Percentiles rank a stretch among this genome's conserved stretches.
These are phyloP conservation scores for Paraphaeosphaeria sporulosa DNA, from an alignment of 2,329 filamentous ascomycete genomes.

Conservation along the genomic window DNA sequence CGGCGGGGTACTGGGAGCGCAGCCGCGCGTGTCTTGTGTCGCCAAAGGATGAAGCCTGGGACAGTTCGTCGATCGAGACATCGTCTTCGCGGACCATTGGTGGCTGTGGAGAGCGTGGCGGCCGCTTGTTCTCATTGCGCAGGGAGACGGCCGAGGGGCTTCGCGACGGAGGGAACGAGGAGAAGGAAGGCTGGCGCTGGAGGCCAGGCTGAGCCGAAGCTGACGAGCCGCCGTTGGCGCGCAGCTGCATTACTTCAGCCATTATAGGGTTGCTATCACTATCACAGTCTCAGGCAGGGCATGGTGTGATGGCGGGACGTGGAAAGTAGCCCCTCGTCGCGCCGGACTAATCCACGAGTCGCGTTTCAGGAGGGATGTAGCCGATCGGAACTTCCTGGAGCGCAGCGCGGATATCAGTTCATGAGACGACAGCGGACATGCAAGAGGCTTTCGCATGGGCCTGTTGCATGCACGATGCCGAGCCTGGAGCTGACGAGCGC, in stretches of 20 bases:
- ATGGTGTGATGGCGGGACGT: slow-evolving; percentile 20
- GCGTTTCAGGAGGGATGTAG: slow-evolving; percentile 6
- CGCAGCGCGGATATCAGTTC: not conserved
- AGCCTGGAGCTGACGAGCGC: not conserved
- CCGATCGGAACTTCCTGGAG: not conserved
- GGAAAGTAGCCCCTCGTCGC: not conserved
- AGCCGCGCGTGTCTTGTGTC: slow-evolving; percentile 31
- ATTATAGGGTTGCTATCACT: slow-evolving; percentile 26
- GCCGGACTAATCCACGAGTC: slow-evolving; percentile 8
- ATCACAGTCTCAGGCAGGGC: slow-evolving; percentile 22
- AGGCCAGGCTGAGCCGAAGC: slow-evolving; percentile 30
- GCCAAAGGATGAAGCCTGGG: slow-evolving; percentile 35
- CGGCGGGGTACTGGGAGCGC: slow-evolving; percentile 58
- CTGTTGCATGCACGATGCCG: not conserved
- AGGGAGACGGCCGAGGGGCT: slow-evolving; percentile 48
- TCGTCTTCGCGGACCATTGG: slow-evolving; percentile 45
- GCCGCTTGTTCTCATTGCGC: slow-evolving; percentile 42
- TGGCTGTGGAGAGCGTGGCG: slow-evolving; percentile 45
- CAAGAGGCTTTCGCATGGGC: not conserved
- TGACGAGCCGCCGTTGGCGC: slow-evolving; percentile 26
- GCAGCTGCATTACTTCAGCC: slow-evolving; percentile 41
- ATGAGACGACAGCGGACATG: not conserved
- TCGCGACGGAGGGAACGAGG: slow-evolving; percentile 51
- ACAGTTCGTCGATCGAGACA: slow-evolving; percentile 35
- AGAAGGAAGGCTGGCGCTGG: slow-evolving; percentile 53